Percentiles rank a stretch among this genome's conserved stretches.
Conservation (phyloP, 2,329 filamentous ascomycete species). For the Cladosporium sp. region DNA sequence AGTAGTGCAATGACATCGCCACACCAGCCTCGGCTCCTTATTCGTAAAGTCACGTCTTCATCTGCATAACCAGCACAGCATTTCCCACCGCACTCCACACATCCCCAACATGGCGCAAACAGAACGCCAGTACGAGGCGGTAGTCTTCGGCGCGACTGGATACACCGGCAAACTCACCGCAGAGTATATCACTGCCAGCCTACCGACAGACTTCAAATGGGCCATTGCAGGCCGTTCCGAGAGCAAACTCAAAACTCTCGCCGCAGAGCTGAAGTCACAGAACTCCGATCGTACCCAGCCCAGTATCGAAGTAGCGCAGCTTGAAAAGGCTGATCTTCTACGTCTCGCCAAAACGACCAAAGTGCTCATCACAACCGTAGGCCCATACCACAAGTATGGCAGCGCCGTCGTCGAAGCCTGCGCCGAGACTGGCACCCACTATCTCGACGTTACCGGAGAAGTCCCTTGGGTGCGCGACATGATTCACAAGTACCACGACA, state of each 20-base stretch:
- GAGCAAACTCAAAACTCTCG: slow-evolving; percentile 69
- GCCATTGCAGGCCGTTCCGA: slow-evolving; percentile 81
- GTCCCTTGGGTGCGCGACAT: slow-evolving; percentile 64
- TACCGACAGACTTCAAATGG: slow-evolving; percentile 81
- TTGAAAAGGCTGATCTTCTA: slow-evolving; percentile 53
- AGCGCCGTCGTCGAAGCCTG: slow-evolving; percentile 65
- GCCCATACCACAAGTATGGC: slow-evolving; percentile 66
- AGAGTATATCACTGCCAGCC: slow-evolving; percentile 69
- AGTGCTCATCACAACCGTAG: slow-evolving; percentile 62
- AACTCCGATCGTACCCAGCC: slow-evolving; percentile 71
- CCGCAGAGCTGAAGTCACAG: slow-evolving; percentile 63
- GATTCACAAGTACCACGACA: slow-evolving; percentile 60
- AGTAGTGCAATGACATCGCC: not conserved
- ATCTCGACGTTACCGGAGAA: slow-evolving; percentile 67
- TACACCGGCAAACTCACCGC: slow-evolving; percentile 80
- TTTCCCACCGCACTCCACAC: not conserved
- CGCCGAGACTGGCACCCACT: slow-evolving; percentile 65
- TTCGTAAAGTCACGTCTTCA: too few relatives aligned
- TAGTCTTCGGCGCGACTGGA: slow-evolving; percentile 70
- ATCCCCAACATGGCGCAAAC: slow-evolving; percentile 1
- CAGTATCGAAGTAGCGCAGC: slow-evolving; percentile 55
- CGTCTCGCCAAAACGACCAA: slow-evolving; percentile 56
- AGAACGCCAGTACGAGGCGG: slow-evolving; percentile 60
- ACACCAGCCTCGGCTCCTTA: not conserved
- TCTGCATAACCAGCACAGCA: not conserved